These are phyloP conservation scores for Acidomyces sp. DNA, from an alignment of 495 filamentous ascomycete species.

Conservation along the genomic window DNA sequence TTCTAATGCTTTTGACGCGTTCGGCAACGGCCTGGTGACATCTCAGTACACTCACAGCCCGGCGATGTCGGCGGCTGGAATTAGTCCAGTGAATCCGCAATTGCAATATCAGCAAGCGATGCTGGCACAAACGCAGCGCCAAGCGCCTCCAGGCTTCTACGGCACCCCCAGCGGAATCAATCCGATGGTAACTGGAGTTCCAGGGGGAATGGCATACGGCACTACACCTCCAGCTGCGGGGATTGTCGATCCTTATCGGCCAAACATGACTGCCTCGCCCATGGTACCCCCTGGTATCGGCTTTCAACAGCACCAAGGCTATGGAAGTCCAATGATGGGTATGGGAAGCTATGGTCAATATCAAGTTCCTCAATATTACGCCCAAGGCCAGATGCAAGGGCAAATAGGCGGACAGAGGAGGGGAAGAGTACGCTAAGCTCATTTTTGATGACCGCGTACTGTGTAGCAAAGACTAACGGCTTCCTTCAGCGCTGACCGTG, in stretches of 20 bases:
- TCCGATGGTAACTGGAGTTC: background rate
- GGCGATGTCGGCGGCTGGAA: conserved; percentile 28
- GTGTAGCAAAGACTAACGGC: too few species aligned
- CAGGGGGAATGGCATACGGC: conserved; percentile 11
- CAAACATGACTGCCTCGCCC: conserved; percentile 7
- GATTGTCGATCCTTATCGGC: conserved; percentile 12
- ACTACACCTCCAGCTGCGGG: background rate
- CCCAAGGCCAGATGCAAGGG: conserved; percentile 1
- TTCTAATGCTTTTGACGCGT: conserved; percentile 38
- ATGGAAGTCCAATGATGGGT: conserved; percentile 1
- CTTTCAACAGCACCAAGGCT: background rate
- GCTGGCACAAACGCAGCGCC: conserved; percentile 34
- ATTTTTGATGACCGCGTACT: too few species aligned
- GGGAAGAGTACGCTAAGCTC: conserved; percentile 6
- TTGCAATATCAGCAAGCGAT: conserved; percentile 49
- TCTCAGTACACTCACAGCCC: conserved; percentile 38
- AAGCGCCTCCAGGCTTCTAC: conserved; percentile 15
- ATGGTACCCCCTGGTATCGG: conserved; percentile 19
- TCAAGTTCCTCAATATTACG: too few species aligned
- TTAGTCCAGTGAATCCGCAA: conserved; percentile 38
- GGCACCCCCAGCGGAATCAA: conserved; percentile 9
- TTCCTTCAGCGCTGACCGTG: too few species aligned
- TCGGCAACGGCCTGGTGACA: conserved; percentile 38
- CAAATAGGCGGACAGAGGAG: conserved; percentile 10
- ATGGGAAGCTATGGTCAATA: conserved; percentile 9